Evolutionary conservation across 352 stramenopile genomes (phyloP).

Genomic region (Globisporangium nagaii): DNA sequence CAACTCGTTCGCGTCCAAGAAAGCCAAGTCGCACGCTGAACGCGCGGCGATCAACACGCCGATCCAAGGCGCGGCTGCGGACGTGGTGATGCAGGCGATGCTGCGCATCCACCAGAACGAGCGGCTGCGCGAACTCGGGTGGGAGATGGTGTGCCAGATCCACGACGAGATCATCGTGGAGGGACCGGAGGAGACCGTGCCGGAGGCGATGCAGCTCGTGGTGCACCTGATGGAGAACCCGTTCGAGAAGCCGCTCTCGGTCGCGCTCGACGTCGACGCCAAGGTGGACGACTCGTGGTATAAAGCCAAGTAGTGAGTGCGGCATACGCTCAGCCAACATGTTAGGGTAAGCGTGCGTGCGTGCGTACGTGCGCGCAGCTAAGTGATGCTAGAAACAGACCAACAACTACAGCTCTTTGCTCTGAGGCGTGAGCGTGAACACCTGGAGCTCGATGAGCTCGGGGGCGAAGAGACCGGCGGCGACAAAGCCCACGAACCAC

Average conservation of each 20-base stretch:
- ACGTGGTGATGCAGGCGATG: constrained; percentile 99
- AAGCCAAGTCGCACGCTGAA: constrained; percentile 83
- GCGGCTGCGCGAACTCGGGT: constrained; percentile 92
- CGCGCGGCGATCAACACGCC: constrained; percentile 99
- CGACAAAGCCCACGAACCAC: constrained; percentile 66
- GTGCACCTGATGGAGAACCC: constrained; percentile 97
- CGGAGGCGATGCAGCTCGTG: constrained; percentile 86
- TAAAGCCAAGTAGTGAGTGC: constrained; percentile 99
- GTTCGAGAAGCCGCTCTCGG: constrained; percentile 88
- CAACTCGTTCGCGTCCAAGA: constrained; percentile 54
- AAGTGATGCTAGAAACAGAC: background rate
- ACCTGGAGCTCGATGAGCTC: constrained; percentile 72
- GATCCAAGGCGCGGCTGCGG: constrained; percentile 96
- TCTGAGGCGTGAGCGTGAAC: constrained; percentile 53
- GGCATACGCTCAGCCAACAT: too few species aligned
- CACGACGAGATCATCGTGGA: constrained; percentile 99
- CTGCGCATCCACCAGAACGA: constrained; percentile 94
- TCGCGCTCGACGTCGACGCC: constrained; percentile 91
- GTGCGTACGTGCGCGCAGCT: background rate
- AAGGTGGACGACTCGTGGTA: constrained; percentile 98
- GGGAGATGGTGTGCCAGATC: constrained; percentile 98
- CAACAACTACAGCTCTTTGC: background rate
- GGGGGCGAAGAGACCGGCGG: constrained; percentile 49
- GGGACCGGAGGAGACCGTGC: constrained; percentile 94
- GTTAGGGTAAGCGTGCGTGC: background rate